Base-by-base conservation (phyloP, 352 stramenopile genomes). In the Poterioochromonas sp. region DNA sequence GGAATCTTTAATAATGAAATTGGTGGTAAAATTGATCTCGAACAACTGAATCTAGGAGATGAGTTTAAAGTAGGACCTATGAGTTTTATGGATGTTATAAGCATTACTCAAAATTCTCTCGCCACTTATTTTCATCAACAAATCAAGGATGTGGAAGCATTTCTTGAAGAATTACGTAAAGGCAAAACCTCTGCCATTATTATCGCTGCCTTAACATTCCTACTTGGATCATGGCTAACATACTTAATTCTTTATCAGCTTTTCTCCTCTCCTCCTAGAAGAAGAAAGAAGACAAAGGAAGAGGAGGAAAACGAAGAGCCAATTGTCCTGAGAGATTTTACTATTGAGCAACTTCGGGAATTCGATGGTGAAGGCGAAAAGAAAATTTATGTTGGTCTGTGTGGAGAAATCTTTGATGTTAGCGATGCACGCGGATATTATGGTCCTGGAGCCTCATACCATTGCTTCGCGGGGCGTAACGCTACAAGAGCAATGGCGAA, bases 391-490 rank as follows among this genome's bases (percentile, higher is more conserved):
- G 90, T 98, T 41, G 92, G 88, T 22, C 79, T 98, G n/a, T 85
- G 92, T 80, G 92, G 95, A 44, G 91, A 94, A 63, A 91, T 98
- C 0, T 98, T 97, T 86, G 94, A 98, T 83, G 93, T 98, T 79
- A 95, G 88, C 70, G 85, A 87, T 76, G 95, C 93, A 81, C 83
- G 88, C 39, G 90, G 97, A 80, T 97, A 97, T 83, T 98, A 98
- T 82, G 94, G 94, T 22, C 92, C 92, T 0, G 92, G 87, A n/a
- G 93, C 91, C 54, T 88, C 88, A n/a, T 98, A 98, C 84, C 91
- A 96, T 87, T 80, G 94, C 20, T 98, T 98, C 86, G 93, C 94
- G 0, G 82, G 79, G 12, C 12, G 71, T 35, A 41, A 78, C 20
- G 40, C 71, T 35, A 37, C 41, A 11, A 3, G 71, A 32, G 71